These are phyloP conservation scores for Suillus americanus DNA, from an alignment of 768 basidiomycete species.

Conservation along the genomic window DNA sequence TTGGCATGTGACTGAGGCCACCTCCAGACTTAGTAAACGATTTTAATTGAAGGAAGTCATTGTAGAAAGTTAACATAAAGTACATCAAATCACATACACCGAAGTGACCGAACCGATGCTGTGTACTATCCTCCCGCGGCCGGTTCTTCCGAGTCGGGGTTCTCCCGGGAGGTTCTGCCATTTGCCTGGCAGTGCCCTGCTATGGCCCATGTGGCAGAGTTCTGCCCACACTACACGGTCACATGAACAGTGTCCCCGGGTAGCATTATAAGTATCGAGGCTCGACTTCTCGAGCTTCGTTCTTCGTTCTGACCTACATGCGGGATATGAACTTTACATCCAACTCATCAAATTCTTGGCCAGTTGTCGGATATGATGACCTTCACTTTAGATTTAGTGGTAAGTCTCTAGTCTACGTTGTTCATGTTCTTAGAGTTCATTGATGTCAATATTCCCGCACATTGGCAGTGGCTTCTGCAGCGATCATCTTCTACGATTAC, in stretches of 20 bases:
- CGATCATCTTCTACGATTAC: slow-evolving; percentile 1
- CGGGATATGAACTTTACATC: neutral
- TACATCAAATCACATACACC: too few species aligned
- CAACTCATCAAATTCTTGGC: neutral
- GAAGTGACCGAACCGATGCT: too few species aligned
- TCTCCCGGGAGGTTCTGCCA: too few species aligned
- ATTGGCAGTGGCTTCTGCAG: slow-evolving; percentile 1
- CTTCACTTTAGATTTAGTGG: neutral
- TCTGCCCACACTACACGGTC: neutral
- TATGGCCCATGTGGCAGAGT: too few species aligned
- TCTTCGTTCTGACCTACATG: neutral
- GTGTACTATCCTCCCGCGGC: too few species aligned
- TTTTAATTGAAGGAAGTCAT: too few species aligned
- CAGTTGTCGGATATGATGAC: neutral
- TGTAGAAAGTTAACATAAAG: too few species aligned
- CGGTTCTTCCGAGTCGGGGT: too few species aligned
- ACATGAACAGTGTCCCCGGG: neutral
- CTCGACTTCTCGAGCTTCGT: neutral
- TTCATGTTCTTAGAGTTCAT: neutral
- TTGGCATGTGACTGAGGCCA: too few species aligned
- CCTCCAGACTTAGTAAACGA: too few species aligned
- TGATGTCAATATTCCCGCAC: too few species aligned
- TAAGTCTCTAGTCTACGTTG: neutral
- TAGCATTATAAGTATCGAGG: neutral
- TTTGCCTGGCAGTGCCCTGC: too few species aligned